phyloP scores from a whole-genome alignment of 805 yeast species.

The Ogataea nonfermentans region DNA sequence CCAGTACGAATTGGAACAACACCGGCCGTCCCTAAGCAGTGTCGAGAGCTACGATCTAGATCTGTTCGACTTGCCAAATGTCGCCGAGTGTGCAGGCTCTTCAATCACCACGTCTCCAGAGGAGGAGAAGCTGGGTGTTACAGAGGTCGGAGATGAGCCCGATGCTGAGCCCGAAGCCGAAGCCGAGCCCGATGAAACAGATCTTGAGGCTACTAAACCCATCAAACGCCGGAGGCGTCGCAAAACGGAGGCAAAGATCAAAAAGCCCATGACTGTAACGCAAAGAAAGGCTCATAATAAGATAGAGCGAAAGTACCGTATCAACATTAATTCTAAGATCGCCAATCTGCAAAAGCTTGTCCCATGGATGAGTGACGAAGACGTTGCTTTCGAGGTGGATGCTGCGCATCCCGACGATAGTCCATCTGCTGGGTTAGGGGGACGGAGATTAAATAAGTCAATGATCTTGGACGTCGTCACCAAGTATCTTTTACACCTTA shows the following conservation, averaged over 20 bases:
- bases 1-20: constrained; percentile 17
- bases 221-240: constrained; percentile 12
- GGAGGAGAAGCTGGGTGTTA: constrained; percentile 1
- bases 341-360: constrained; percentile 64
- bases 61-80: constrained; percentile 13
- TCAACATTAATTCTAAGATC: constrained; percentile 69
- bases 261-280: constrained; percentile 31
- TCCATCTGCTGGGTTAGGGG: constrained; percentile 8
- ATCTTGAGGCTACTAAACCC: not conserved
- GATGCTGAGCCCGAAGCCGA: constrained; percentile 2
- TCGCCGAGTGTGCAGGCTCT: constrained; percentile 4
- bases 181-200: too few species aligned
- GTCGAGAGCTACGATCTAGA: constrained; percentile 13
- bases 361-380: constrained; percentile 64
- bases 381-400: constrained; percentile 62
- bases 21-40: constrained; percentile 15
- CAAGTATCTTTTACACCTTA: constrained; percentile 53
- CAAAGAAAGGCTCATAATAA: constrained; percentile 74
- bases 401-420: constrained; percentile 13
- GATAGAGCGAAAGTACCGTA: constrained; percentile 69
- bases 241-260: constrained; percentile 14
- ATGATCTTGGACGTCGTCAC: constrained; percentile 69
- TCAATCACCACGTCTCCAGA: constrained; percentile 18
- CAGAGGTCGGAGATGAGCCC: not conserved
- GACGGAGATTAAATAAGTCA: constrained; percentile 57